These are phyloP conservation scores for Globisporangium polare DNA, from an alignment of 352 stramenopile genomes.

Conservation along the genomic window DNA sequence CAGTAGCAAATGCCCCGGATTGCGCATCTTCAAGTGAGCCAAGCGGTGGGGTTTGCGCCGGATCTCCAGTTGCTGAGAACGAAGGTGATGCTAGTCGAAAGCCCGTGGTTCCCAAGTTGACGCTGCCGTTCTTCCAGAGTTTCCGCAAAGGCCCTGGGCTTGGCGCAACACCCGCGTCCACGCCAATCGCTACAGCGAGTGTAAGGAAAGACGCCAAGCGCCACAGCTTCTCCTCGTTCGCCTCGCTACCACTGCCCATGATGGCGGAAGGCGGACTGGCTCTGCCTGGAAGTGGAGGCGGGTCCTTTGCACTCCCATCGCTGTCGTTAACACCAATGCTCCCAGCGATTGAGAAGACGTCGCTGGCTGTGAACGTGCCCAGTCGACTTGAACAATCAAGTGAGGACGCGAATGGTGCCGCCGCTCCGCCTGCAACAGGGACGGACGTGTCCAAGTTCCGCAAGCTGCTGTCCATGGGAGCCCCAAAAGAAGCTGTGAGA, in stretches of 20 bases:
- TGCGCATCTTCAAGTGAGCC: neutral
- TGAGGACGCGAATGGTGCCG: neutral
- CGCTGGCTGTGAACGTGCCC: constrained; percentile 14
- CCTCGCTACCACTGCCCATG: constrained; percentile 18
- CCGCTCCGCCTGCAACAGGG: constrained; percentile 6
- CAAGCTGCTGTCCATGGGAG: constrained; percentile 89
- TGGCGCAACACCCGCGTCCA: constrained; percentile 54
- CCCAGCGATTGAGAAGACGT: constrained; percentile 3
- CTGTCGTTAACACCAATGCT: constrained; percentile 21
- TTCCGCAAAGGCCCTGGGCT: constrained; percentile 53
- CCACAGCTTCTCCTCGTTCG: constrained; percentile 48
- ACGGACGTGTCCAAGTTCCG: constrained; percentile 81
- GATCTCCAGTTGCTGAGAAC: constrained; percentile 4
- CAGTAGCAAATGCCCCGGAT: neutral
- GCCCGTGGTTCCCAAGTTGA: constrained; percentile 32
- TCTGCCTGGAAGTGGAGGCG: neutral
- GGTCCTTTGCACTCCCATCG: constrained; percentile 11
- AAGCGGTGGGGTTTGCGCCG: neutral
- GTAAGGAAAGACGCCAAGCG: constrained; percentile 68
- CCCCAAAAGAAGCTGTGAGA: constrained; percentile 64
- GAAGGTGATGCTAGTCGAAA: constrained; percentile 2
- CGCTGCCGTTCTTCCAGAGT: constrained; percentile 68
- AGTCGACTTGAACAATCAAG: constrained; percentile 11
- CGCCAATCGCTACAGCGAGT: constrained; percentile 63
- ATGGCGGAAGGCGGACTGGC: neutral